These are phyloP conservation scores for Besnoitia besnoiti DNA, from an alignment of 169 alveolate genomes.

Conservation along the genomic window DNA sequence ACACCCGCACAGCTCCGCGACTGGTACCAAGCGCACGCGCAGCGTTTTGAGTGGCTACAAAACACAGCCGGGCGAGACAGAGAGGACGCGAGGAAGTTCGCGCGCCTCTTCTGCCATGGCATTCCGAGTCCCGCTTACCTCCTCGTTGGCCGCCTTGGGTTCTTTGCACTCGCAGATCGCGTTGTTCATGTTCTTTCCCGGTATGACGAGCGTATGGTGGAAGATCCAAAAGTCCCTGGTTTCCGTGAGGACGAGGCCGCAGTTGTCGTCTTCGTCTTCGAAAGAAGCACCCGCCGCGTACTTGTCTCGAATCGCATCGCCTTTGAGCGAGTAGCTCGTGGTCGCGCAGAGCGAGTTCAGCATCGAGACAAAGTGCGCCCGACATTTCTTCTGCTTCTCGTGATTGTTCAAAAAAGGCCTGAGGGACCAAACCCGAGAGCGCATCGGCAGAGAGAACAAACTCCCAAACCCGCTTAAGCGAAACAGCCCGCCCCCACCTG, in stretches of 20 bases:
- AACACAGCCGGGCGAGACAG: too few species aligned
- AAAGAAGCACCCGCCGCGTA: background rate
- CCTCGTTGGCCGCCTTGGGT: conserved; percentile 44
- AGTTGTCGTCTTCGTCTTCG: conserved; percentile 62
- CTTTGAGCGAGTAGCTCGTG: conserved; percentile 35
- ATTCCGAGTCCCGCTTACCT: conserved; percentile 30
- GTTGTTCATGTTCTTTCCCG: conserved; percentile 71
- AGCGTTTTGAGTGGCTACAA: too few species aligned
- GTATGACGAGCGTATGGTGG: conserved; percentile 69
- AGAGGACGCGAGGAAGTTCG: too few species aligned
- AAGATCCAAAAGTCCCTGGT: conserved; percentile 71
- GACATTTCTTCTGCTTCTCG: conserved; percentile 26
- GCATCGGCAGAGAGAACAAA: background rate
- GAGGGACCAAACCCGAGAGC: background rate
- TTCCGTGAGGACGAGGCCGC: conserved; percentile 74
- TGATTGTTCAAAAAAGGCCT: conserved; percentile 53
- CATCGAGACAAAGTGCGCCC: conserved; percentile 52
- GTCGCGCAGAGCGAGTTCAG: conserved; percentile 49
- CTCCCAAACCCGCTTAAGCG: too few species aligned
- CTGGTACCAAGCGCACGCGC: too few species aligned
- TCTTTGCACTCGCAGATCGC: conserved; percentile 74
- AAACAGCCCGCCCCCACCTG: background rate
- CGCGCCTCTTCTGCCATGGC: too few species aligned
- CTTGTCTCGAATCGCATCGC: conserved; percentile 4
- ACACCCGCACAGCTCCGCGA: too few species aligned